Conservation (phyloP, 495 filamentous ascomycete genomes). For the Chaetomium fimeti region DNA sequence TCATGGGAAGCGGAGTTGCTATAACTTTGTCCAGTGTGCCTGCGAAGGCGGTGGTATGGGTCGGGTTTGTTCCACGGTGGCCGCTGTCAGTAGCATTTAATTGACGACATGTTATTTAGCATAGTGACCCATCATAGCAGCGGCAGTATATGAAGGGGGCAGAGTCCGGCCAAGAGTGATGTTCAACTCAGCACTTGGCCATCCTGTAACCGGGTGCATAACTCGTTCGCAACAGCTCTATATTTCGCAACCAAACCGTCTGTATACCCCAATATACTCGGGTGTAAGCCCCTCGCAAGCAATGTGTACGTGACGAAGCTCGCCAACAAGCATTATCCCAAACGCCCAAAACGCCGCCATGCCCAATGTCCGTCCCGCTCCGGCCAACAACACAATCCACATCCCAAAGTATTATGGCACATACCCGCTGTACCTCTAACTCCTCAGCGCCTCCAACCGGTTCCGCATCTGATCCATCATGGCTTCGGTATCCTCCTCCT, state of each 20-base stretch:
- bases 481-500: conserved; percentile 80
- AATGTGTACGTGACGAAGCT: conserved; percentile 1
- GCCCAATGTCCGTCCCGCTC: conserved; percentile 7
- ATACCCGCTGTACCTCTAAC: conserved; percentile 58
- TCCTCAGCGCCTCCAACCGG: conserved; percentile 85
- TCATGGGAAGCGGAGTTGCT: too few relatives aligned
- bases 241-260: not conserved
- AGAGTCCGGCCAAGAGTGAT: not conserved
- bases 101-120: too few relatives aligned
- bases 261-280: not conserved
- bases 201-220: not conserved
- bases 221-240: not conserved
- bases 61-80: too few relatives aligned
- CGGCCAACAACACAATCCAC: conserved; percentile 1
- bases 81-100: too few relatives aligned
- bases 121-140: too few relatives aligned
- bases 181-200: not conserved
- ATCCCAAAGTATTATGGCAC: not conserved
- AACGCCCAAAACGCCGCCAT: conserved; percentile 16
- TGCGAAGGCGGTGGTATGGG: too few relatives aligned
- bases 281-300: not conserved
- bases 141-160: too few relatives aligned
- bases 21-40: too few relatives aligned
- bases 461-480: conserved; percentile 93
- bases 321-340: conserved; percentile 8